Evolutionary conservation across 768 basidiomycete genomes (phyloP), one percentile per base, ranked within the genome.

Genomic region (button mushroom (Agaricus bisporus)): DNA sequence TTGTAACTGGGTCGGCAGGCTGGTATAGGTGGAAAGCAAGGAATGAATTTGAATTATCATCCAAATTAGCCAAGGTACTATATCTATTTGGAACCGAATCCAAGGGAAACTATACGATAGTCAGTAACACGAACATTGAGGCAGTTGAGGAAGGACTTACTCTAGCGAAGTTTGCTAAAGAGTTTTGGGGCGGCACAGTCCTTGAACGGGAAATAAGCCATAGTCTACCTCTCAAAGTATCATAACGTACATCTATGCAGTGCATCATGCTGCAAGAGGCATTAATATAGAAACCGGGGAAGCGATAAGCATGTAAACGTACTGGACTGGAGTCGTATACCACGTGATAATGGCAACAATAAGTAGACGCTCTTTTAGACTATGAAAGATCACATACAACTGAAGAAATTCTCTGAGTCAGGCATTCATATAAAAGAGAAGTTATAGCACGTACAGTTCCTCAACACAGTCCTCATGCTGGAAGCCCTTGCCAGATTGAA

Each of bases 391-490:
- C 48, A 68, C 70, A 48, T 64, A 73, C 71, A 73, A 51, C 71
- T 71, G 36, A 4, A 53, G 32, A 10, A 12, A 49, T 4, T 37
- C 42, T n/a, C 49, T 66, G 11, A 45, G 44, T 8, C 61, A 49
- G 20, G 42, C 14, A 28, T n/a, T 26, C 3, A 45, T 17, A 17
- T 54, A 14, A 44, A 51, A 37, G 59, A 63, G 44, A 61, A 64
- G 48, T 32, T 35, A 45, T 41, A 57, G n/a, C n/a, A 80, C 86
- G 68, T 61, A 89, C 88, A 92, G 67, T 77, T 92, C 91, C 71
- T 93, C 90, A 36, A 94, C 87, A 64, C 92, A 95, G 66, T 95
- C 92, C 75, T 95, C 94, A 58, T 83, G 83, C 66, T 90, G 85
- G 80, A 79, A 91, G 37, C 91, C 93, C 63, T 93, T 65, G 25